Evolutionary conservation across 2,329 filamentous ascomycete genomes (phyloP).

Genomic region (Fusarium sp.): DNA sequence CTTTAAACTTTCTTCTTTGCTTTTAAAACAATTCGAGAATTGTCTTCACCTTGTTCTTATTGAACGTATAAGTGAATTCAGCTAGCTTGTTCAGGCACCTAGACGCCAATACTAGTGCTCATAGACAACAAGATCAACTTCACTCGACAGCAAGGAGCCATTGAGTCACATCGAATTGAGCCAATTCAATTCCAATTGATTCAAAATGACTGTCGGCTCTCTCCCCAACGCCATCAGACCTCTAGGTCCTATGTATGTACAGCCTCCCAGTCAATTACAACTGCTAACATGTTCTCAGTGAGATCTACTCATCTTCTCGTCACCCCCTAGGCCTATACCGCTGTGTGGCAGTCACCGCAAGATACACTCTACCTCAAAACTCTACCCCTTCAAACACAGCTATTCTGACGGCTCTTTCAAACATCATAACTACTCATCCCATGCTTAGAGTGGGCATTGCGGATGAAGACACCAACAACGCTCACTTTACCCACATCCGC

Average conservation of each 20-base stretch:
- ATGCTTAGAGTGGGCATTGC: slow-evolving; percentile 63
- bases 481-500: slow-evolving; percentile 58
- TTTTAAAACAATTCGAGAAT: background rate
- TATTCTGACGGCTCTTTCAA: slow-evolving; percentile 54
- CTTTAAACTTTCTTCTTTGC: background rate
- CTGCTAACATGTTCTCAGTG: slow-evolving; percentile 48
- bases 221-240: slow-evolving; percentile 37
- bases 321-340: slow-evolving; percentile 61
- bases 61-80: background rate
- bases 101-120: background rate
- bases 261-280: background rate
- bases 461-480: slow-evolving; percentile 56
- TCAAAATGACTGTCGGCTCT: slow-evolving; percentile 16
- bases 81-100: background rate
- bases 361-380: slow-evolving; percentile 49
- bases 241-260: slow-evolving; percentile 43
- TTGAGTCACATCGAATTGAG: background rate
- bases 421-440: slow-evolving; percentile 57
- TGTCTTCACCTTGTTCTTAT: background rate
- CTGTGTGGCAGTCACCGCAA: slow-evolving; percentile 59
- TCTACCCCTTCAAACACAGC: slow-evolving; percentile 4
- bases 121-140: background rate
- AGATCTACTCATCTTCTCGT: slow-evolving; percentile 59
- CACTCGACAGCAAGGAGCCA: background rate
- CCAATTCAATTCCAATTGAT: background rate